Evolutionary conservation across 805 yeast genomes (phyloP).

Genomic region (Saturnispora serradocipensis): DNA sequence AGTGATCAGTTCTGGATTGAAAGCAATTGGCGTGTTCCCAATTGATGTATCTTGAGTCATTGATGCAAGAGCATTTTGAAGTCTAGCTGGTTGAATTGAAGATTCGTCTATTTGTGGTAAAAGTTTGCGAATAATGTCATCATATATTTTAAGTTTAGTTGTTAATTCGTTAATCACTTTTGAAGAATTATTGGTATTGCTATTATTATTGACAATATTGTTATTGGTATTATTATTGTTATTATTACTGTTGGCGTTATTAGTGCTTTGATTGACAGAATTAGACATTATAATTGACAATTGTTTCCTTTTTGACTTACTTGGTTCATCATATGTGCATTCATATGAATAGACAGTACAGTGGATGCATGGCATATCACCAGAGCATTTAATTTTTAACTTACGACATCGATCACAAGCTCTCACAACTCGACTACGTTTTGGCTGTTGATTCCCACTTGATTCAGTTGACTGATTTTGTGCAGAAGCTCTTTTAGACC

Average conservation of each 20-base stretch:
- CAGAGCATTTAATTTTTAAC: conserved; percentile 45
- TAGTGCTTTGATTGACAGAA: conserved; percentile 35
- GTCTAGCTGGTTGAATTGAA: conserved; percentile 27
- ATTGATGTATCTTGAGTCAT: conserved; percentile 19
- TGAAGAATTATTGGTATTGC: conserved; percentile 11
- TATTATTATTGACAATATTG: neutral
- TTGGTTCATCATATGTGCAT: conserved; percentile 77
- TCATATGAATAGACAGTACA: conserved; percentile 82
- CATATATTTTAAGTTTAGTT: conserved; percentile 25
- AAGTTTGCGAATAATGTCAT: conserved; percentile 25
- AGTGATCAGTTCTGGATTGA: conserved; percentile 18
- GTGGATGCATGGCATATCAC: conserved; percentile 39
- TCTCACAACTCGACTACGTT: conserved; percentile 33
- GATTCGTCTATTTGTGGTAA: conserved; percentile 27
- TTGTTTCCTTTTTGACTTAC: conserved; percentile 28
- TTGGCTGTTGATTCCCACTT: conserved; percentile 14
- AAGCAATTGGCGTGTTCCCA: conserved; percentile 14
- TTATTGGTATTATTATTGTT: neutral
- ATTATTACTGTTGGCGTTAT: conserved; percentile 25
- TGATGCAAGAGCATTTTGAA: conserved; percentile 20
- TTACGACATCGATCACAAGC: conserved; percentile 46
- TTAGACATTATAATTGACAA: neutral
- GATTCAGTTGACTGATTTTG: neutral
- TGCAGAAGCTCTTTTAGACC: neutral
- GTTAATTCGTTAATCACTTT: conserved; percentile 25